Percentiles rank a stretch among this genome's conserved stretches.
Evolutionary conservation across 148 eudicot genomes (phyloP).

Genomic region (Pouteria glomerata): DNA sequence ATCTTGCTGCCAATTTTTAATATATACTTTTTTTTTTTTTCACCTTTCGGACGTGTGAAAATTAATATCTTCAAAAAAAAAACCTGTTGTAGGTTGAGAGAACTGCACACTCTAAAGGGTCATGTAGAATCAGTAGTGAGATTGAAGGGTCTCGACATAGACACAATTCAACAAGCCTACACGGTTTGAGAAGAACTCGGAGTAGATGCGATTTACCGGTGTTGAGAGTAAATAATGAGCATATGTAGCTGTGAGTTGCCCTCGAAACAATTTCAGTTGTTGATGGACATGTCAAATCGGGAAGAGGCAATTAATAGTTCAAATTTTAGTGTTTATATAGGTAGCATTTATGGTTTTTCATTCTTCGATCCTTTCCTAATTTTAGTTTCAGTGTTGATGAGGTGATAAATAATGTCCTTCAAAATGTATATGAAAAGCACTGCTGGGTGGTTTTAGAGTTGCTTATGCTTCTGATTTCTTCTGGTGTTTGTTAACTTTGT

Average conservation of each 20-base stretch:
- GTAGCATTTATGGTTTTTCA: no score
- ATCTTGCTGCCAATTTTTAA: no score
- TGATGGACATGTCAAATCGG: conserved; percentile 2
- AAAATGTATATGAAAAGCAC: neutral
- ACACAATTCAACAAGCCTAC: conserved; percentile 59
- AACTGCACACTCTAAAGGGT: conserved; percentile 57
- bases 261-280: neutral
- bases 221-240: no score
- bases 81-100: conserved; percentile 69
- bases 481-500: no score
- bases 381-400: neutral
- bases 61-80: no score
- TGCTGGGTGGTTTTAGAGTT: no score
- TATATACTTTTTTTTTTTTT: no score
- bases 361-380: neutral
- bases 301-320: neutral
- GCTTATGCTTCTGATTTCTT: neutral
- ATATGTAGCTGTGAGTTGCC: no score
- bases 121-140: conserved; percentile 60
- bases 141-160: conserved; percentile 63
- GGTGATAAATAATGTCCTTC: neutral
- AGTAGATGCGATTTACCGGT: no score
- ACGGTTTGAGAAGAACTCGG: conserved; percentile 44
- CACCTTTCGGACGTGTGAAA: no score
- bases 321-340: neutral